phyloP scores from a whole-genome alignment of 1,139 yeast genomes.

The Magnusiomyces paraingens region DNA sequence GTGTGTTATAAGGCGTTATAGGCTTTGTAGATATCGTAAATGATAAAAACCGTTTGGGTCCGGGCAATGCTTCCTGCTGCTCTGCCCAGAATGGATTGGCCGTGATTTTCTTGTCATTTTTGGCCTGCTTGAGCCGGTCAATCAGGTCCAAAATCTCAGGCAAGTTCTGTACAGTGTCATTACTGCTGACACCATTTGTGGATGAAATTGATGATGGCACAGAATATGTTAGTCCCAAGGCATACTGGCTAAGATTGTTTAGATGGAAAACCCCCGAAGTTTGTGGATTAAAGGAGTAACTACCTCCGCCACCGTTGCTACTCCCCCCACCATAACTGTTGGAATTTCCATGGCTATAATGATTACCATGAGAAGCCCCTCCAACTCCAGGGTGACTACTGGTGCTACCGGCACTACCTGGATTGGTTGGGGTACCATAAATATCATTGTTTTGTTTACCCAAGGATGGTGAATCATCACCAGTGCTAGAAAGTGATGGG shows the following conservation, averaged over 20 bases:
- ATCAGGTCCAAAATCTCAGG: slow-evolving; percentile 14
- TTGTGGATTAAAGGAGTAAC: background rate
- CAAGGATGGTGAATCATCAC: background rate
- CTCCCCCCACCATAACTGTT: no score
- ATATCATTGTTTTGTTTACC: background rate
- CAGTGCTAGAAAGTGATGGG: slow-evolving; percentile 1
- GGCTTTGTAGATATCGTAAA: slow-evolving; percentile 10
- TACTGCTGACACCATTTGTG: slow-evolving; percentile 13
- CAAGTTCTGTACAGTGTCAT: slow-evolving; percentile 18
- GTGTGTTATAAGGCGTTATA: background rate
- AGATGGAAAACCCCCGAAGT: slow-evolving; percentile 10
- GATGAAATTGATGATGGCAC: slow-evolving; percentile 1
- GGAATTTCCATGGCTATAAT: no score
- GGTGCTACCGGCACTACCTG: background rate
- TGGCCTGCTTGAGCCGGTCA: slow-evolving; percentile 10
- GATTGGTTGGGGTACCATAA: background rate
- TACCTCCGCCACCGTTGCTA: no score
- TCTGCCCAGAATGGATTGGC: slow-evolving; percentile 9
- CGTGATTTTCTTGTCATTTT: no score
- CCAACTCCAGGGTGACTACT: no score
- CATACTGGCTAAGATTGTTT: slow-evolving; percentile 20
- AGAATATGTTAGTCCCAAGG: slow-evolving; percentile 16
- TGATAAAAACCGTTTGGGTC: slow-evolving; percentile 14
- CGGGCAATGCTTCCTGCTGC: slow-evolving; percentile 1
- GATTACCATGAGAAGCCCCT: no score